Evolutionary conservation across 2,329 filamentous ascomycete species (phyloP).

Genomic region (Cordyceps farinosa): DNA sequence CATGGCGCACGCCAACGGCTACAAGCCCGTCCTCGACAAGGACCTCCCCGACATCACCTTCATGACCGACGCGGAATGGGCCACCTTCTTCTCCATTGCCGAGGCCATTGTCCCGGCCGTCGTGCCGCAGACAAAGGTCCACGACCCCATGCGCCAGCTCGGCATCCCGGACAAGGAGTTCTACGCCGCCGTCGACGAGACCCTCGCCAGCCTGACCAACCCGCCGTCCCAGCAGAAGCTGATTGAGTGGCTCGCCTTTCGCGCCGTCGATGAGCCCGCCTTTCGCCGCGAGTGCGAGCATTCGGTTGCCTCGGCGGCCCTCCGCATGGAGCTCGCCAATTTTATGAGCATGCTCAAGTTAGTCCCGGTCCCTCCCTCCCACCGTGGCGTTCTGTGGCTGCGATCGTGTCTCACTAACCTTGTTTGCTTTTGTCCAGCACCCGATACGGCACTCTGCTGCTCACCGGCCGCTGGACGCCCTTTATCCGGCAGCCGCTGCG

Average conservation of each 20-base stretch:
- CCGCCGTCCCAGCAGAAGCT: constrained; percentile 43
- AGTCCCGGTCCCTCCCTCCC: constrained; percentile 25
- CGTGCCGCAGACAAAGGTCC: constrained; percentile 36
- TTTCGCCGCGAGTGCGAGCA: constrained; percentile 51
- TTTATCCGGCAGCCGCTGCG: constrained; percentile 58
- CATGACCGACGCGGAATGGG: constrained; percentile 50
- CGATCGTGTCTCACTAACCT: neutral
- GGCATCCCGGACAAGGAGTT: constrained; percentile 49
- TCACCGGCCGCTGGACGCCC: constrained; percentile 65
- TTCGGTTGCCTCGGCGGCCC: constrained; percentile 36
- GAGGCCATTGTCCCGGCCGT: constrained; percentile 61
- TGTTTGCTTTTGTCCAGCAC: constrained; percentile 43
- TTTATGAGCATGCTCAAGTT: constrained; percentile 43
- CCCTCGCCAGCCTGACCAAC: constrained; percentile 34
- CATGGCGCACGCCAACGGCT: constrained; percentile 4
- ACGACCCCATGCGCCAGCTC: constrained; percentile 41
- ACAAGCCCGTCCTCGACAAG: constrained; percentile 10
- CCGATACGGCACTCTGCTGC: constrained; percentile 57
- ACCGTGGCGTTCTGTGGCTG: neutral
- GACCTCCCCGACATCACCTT: constrained; percentile 30
- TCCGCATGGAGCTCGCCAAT: constrained; percentile 36
- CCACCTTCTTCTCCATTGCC: constrained; percentile 49
- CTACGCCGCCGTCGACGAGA: constrained; percentile 40
- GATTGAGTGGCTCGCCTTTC: constrained; percentile 50
- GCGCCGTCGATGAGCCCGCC: constrained; percentile 46